These are phyloP conservation scores for Parsonsia alboflavescens DNA, from an alignment of 257 asterid genomes.

Conservation along the genomic window DNA sequence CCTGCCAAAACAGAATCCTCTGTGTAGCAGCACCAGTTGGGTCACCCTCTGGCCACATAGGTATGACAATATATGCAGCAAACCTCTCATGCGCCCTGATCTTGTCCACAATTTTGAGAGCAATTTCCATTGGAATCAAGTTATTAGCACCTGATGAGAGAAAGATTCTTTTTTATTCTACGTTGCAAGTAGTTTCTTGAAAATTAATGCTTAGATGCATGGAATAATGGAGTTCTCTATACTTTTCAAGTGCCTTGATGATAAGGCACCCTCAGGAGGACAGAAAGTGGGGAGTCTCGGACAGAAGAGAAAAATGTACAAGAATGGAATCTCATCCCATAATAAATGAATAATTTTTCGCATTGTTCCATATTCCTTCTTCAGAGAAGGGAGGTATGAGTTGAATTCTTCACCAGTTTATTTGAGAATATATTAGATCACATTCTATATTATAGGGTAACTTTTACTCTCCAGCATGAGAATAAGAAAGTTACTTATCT, in stretches of 20 bases:
- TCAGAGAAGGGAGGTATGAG: neutral
- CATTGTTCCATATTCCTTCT: neutral
- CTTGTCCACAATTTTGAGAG: constrained; percentile 78
- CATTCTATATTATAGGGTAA: neutral
- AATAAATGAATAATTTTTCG: neutral
- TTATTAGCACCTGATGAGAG: constrained; percentile 77
- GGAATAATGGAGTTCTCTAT: neutral
- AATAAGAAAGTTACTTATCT: neutral
- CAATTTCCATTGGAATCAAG: constrained; percentile 93
- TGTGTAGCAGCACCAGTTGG: constrained; percentile 96
- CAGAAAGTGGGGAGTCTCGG: neutral
- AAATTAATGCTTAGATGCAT: neutral
- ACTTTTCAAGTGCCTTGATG: neutral
- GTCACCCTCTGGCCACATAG: constrained; percentile 99
- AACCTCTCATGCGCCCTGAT: constrained; percentile 84
- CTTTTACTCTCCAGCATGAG: neutral
- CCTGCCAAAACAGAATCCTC: constrained; percentile 98
- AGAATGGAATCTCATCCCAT: neutral
- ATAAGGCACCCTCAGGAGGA: neutral
- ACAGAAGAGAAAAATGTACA: neutral
- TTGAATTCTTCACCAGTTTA: neutral
- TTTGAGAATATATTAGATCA: neutral
- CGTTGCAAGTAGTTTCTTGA: neutral
- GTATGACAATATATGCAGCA: constrained; percentile 84
- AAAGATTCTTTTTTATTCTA: neutral